A percentile compares a stretch with the other conserved stretches of the same genome.
Evolutionary conservation across 2,329 filamentous ascomycete genomes (phyloP).

Genomic region (Pyricularia grisea): DNA sequence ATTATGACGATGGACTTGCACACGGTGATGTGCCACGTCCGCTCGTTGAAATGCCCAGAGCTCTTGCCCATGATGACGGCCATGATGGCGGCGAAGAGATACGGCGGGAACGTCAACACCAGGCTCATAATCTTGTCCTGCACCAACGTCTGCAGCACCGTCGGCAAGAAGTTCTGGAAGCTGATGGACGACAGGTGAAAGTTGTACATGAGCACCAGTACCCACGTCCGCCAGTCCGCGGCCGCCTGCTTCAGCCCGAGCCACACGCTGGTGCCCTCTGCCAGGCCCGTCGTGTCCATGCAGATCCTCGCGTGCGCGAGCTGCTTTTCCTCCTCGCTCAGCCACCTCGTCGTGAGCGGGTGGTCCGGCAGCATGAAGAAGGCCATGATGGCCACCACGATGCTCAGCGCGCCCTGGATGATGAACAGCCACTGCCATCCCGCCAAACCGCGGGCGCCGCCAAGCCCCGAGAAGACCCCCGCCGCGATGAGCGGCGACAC

Average conservation of each 20-base stretch:
- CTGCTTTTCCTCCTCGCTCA: not conserved
- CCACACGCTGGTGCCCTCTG: conserved; percentile 1
- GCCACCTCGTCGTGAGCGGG: not conserved
- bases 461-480: conserved; percentile 3
- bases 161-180: conserved; percentile 12
- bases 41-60: conserved; percentile 4
- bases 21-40: conserved; percentile 6
- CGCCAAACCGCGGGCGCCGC: not conserved
- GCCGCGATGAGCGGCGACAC: conserved; percentile 36
- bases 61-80: conserved; percentile 1
- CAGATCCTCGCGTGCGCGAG: conserved; percentile 15
- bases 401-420: conserved; percentile 40
- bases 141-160: conserved; percentile 12
- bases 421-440: conserved; percentile 8
- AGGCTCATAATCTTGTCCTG: conserved; percentile 18
- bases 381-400: conserved; percentile 44
- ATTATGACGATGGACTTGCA: conserved; percentile 2
- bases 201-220: conserved; percentile 7
- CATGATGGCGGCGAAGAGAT: conserved; percentile 11
- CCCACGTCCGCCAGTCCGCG: conserved; percentile 15
- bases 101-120: conserved; percentile 19
- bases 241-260: conserved; percentile 14
- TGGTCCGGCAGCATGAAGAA: conserved; percentile 31
- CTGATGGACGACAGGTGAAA: conserved; percentile 11
- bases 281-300: conserved; percentile 1